Evolutionary conservation across 192 early-diverging fungal genomes (phyloP).

Genomic region (Mortierella claussenii): DNA sequence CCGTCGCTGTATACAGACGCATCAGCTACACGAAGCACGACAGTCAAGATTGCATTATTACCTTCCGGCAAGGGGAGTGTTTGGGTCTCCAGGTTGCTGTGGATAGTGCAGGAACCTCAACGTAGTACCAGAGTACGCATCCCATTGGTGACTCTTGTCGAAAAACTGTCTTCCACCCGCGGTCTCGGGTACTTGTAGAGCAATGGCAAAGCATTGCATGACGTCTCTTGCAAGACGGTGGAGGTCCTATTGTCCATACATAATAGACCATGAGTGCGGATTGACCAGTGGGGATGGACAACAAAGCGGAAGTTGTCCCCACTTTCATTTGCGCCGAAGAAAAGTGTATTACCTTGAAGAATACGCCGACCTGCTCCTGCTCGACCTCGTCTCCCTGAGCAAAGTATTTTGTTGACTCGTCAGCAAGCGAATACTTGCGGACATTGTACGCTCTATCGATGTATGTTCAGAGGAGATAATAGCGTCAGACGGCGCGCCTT

Average conservation of each 20-base stretch:
- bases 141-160: conserved; percentile 58
- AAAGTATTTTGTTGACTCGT: conserved; percentile 50
- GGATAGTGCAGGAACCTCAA: conserved; percentile 76
- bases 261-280: too few species aligned
- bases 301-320: too few species aligned
- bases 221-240: conserved; percentile 60
- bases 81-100: conserved; percentile 52
- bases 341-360: conserved; percentile 60
- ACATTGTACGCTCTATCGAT: conserved; percentile 68
- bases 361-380: conserved; percentile 24
- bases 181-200: conserved; percentile 64
- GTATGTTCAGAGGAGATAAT: too few species aligned
- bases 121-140: conserved; percentile 54
- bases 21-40: neutral
- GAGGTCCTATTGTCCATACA: conserved; percentile 57
- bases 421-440: conserved; percentile 54
- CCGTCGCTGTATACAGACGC: neutral
- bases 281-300: too few species aligned
- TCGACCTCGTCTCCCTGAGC: conserved; percentile 26
- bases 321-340: too few species aligned
- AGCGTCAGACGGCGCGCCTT: too few species aligned
- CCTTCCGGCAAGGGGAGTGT: conserved; percentile 63
- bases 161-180: conserved; percentile 67
- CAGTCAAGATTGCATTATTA: conserved; percentile 6
- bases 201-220: conserved; percentile 69